Evolutionary conservation across 257 asterid species (phyloP).

Genomic region (Nicotiana benthamiana): DNA sequence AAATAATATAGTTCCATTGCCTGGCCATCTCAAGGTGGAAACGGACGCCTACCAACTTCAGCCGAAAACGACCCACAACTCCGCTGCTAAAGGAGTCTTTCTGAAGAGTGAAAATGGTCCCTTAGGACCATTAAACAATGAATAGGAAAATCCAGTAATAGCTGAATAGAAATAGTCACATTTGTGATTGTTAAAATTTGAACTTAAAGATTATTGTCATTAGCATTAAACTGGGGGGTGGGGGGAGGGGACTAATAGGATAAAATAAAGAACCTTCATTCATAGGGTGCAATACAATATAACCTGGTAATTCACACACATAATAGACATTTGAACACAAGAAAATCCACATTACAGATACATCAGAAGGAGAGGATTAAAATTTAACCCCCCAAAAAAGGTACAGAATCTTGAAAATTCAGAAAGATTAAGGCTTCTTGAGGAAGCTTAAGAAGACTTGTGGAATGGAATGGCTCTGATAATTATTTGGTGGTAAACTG

Average conservation of each 20-base stretch:
- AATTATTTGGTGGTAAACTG: constrained; percentile 49
- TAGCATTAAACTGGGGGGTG: too few species aligned
- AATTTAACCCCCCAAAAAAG: not conserved
- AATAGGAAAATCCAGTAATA: too few species aligned
- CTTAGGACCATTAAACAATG: too few species aligned
- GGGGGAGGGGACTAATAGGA: not conserved
- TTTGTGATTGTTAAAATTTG: too few species aligned
- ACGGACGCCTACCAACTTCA: too few species aligned
- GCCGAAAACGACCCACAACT: too few species aligned
- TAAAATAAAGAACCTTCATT: constrained; percentile 9
- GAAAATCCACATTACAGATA: constrained; percentile 9
- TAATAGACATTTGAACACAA: not conserved
- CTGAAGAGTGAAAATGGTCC: too few species aligned
- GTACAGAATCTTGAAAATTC: not conserved
- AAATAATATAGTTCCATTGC: too few species aligned
- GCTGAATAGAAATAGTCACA: too few species aligned
- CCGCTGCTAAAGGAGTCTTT: too few species aligned
- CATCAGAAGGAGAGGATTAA: not conserved
- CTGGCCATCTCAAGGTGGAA: too few species aligned
- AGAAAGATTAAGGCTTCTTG: not conserved
- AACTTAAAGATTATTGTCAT: too few species aligned
- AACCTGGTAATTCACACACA: constrained; percentile 33
- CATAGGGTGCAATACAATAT: constrained; percentile 4
- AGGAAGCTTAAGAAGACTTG: constrained; percentile 12
- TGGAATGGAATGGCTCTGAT: constrained; percentile 64